Conservation (phyloP, 768 basidiomycete species). For the Suillus tomentosus region DNA sequence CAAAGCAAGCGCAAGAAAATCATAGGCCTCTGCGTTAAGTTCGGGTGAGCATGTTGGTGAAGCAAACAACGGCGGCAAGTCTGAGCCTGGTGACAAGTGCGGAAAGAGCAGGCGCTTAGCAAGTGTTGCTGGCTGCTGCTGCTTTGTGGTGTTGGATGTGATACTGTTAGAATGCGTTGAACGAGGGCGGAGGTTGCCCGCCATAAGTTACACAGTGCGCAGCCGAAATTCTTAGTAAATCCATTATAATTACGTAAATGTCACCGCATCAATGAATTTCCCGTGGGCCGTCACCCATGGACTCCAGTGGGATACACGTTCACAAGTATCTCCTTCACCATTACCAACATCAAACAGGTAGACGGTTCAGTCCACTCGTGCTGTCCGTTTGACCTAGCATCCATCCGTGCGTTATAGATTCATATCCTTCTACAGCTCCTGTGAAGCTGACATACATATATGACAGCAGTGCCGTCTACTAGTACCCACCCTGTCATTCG, state of each 20-base stretch:
- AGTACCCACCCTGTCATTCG: not conserved
- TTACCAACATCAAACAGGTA: not conserved
- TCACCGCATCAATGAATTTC: no score
- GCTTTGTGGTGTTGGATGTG: conserved; percentile 18
- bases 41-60: conserved; percentile 48
- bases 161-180: conserved; percentile 25
- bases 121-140: conserved; percentile 38
- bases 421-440: not conserved
- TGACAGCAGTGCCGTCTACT: not conserved
- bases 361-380: not conserved
- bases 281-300: not conserved
- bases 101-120: conserved; percentile 69
- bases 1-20: conserved; percentile 77
- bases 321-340: not conserved
- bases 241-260: no score
- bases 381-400: not conserved
- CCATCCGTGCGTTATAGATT: not conserved
- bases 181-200: conserved; percentile 13
- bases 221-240: not conserved
- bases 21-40: conserved; percentile 60
- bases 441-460: not conserved
- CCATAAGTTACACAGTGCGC: conserved; percentile 9
- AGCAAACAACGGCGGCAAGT: conserved; percentile 56
- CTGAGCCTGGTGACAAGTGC: conserved; percentile 40
- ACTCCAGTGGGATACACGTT: not conserved